phyloP scores from a whole-genome alignment of 768 basidiomycete species.

The Suillus plorans region DNA sequence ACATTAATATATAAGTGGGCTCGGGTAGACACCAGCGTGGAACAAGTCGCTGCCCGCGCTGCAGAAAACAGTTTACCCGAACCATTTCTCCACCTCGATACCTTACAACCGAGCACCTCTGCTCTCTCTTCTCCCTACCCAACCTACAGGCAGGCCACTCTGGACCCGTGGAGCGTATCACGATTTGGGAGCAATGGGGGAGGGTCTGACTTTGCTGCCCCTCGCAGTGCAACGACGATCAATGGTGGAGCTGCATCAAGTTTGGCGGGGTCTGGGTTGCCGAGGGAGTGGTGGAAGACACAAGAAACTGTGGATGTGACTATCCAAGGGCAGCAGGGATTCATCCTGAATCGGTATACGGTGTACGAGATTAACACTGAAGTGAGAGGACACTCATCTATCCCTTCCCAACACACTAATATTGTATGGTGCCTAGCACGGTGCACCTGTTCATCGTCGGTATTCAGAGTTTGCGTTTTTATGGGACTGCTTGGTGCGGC shows the following conservation, averaged over 20 bases:
- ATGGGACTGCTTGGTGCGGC: slow-evolving; percentile 79
- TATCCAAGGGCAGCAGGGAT: slow-evolving; percentile 86
- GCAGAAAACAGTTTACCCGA: slow-evolving; percentile 78
- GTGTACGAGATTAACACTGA: slow-evolving; percentile 82
- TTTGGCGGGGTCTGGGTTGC: slow-evolving; percentile 69
- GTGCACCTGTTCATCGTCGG: slow-evolving; percentile 71
- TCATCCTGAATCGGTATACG: slow-evolving; percentile 84
- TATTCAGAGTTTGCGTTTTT: slow-evolving; percentile 94
- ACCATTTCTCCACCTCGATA: slow-evolving; percentile 64
- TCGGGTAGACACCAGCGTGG: slow-evolving; percentile 69
- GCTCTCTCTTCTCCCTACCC: slow-evolving; percentile 42
- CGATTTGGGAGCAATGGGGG: slow-evolving; percentile 33
- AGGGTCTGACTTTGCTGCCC: slow-evolving; percentile 26
- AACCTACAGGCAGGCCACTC: slow-evolving; percentile 45
- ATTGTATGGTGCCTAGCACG: slow-evolving; percentile 43
- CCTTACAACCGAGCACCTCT: slow-evolving; percentile 54
- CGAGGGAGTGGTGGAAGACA: slow-evolving; percentile 84
- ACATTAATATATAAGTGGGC: slow-evolving; percentile 1
- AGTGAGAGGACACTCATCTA: slow-evolving; percentile 42
- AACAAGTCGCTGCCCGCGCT: slow-evolving; percentile 76
- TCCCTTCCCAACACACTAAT: slow-evolving; percentile 7
- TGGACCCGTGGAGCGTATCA: slow-evolving; percentile 64
- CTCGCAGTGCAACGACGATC: slow-evolving; percentile 22
- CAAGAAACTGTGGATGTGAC: slow-evolving; percentile 71
- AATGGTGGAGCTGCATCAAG: slow-evolving; percentile 54